Percentiles rank a stretch among this genome's conserved stretches.
phyloP scores from a whole-genome alignment of 441 rosid species.

The Adansonia gregorii region DNA sequence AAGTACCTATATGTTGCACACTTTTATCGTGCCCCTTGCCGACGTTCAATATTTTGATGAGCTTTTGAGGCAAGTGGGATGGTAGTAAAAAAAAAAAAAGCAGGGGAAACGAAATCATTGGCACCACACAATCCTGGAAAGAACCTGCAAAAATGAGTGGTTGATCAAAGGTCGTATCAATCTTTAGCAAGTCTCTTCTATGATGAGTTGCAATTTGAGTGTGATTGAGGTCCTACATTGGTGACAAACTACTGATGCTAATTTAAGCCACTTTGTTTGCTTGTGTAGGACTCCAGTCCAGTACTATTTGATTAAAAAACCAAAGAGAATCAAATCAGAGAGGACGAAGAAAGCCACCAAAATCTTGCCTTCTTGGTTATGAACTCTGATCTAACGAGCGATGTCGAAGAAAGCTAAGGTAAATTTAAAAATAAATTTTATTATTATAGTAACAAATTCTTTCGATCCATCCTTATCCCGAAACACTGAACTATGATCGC shows the following conservation, averaged over 20 bases:
- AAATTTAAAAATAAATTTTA: neutral
- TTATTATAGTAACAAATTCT: neutral
- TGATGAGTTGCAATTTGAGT: conserved; percentile 35
- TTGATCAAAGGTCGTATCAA: conserved; percentile 52
- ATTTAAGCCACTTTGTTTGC: conserved; percentile 43
- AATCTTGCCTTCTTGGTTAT: conserved; percentile 18
- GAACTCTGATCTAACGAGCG: neutral
- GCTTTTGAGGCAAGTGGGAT: too few relatives aligned
- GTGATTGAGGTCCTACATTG: conserved; percentile 41
- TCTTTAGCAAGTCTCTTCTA: conserved; percentile 29
- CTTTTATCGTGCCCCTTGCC: neutral
- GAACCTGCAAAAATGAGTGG: conserved; percentile 26
- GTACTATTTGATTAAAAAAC: neutral
- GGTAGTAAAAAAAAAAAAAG: neutral
- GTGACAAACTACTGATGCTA: conserved; percentile 33
- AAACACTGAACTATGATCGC: too few relatives aligned
- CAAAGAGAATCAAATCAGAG: conserved; percentile 14
- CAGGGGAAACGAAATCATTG: conserved; percentile 7
- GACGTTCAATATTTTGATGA: neutral
- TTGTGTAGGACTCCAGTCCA: conserved; percentile 35
- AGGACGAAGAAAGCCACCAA: conserved; percentile 38
- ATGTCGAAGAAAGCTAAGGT: neutral
- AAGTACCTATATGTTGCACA: neutral
- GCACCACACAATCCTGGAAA: conserved; percentile 29
- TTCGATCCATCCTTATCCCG: neutral